Base-by-base conservation (phyloP, 306 rosid species). In the Citrullus colocynthis region DNA sequence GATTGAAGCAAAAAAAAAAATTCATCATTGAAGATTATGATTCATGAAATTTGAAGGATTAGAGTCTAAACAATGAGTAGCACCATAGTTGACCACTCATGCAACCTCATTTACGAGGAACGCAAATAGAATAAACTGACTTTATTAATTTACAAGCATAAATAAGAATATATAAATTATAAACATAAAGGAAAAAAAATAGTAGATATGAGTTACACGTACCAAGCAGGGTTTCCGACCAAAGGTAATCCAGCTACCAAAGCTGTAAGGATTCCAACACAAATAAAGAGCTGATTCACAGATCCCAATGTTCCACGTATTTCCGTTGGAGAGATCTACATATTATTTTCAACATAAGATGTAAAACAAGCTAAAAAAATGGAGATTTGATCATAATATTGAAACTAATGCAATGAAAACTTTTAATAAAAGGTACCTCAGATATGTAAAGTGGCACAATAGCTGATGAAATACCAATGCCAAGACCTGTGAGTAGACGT, bases 221-320 rank as follows among this genome's bases (percentile, higher is more conserved):
- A 91, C 98, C 98, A 94, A 52, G 60, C 49, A 42, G 97, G 94
- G 84, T 94, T 94, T 87, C 86, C 91, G 9, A 89, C 92, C 67
- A 94, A 88, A 81, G 98, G 98, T 82, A 94, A 88, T 78, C 98
- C 98, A 83, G 89, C 94, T 79, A 94, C 80, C 20, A 94, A 80
- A 18, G 98, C 98, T 61, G 83, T 86, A 81, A 94, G 98, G 86
- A 94, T 91, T 80, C 98, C 98, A 30, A 94, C 61, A 32, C 98
- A 91, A 78, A 94, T 94, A 74, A 90, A 91, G 81, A 94, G 91
- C 74, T 94, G 98, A 80, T 94, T 94, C 73, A 91, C 84, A 52
- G 98, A 90, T 81, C 98, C 98, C 78, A 94, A 96, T 41, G 97
- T 90, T 60, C 98, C 98, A 4, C 98, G 97, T 78, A 89, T 90